Evolutionary conservation across 1,284 basidiomycete genomes (phyloP), one percentile per base, ranked within the genome.

Genomic region (Chalciporus sp.): DNA sequence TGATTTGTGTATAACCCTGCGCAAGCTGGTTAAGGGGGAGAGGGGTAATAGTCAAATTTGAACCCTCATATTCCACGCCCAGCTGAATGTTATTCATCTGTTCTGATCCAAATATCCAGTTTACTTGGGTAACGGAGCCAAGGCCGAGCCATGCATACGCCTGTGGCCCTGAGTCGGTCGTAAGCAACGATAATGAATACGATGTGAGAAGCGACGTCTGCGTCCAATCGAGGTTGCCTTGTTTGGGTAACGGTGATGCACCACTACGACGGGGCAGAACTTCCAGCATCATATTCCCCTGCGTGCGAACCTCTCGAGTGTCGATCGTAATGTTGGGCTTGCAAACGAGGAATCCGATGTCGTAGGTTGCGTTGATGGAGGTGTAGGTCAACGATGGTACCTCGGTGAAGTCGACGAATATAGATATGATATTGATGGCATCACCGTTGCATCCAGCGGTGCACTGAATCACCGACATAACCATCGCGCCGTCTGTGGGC

Each of bases 251-350:
- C 14, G 48, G 45, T 2, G 42, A 20, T 23, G 23, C 23, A 23
- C 23, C 23, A 29, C 27, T 31, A 2, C 33, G 39, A 1, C 37
- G 11, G 2, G 45, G 48, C 16, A 50, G 54, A 10, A 61, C 58
- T 7, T 41, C 49, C 3, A 60, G 40, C 1, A 35, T 49, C 55
- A 51, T 54, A 2, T 48, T 51, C 3, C 56, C 56, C 3, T 29
- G 45, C 2, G 56, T 59, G 23, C 56, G 56, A 17, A 64, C 37
- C 40, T 66, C 61, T 1, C 64, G 55, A 4, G 63, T 63, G 40
- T 64, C 57, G 14, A 64, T 58, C 0, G 51, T 58, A 17, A 61
- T 48, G 31, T 64, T 65, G 1, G 63, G 63, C 28, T 61, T 61
- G 47, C 63, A 65, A 16, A 55, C 54, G 9, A 64, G 49, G 51